Conservation (phyloP, 108 stramenopile genomes). For the Epipyxis sp. region DNA sequence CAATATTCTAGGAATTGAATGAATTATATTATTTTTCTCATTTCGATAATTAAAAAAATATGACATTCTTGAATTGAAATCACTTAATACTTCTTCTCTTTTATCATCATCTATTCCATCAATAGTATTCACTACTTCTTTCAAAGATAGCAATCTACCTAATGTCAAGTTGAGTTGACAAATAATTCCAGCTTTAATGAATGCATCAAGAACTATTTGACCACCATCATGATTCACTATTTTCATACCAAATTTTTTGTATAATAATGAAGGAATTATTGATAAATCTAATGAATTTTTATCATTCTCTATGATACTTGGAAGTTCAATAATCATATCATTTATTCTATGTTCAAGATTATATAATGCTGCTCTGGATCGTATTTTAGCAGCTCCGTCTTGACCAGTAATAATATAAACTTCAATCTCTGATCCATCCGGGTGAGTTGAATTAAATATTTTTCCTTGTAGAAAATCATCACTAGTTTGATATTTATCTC, state of each 20-base stretch:
- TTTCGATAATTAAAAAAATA: too few relatives aligned
- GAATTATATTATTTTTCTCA: too few relatives aligned
- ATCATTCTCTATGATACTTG: neutral
- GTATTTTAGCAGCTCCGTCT: neutral
- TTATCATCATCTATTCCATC: too few relatives aligned
- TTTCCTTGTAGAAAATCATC: neutral
- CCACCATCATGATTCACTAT: conserved; percentile 12
- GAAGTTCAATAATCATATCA: neutral
- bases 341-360: neutral
- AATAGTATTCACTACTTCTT: neutral
- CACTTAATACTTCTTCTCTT: too few relatives aligned
- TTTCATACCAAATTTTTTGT: neutral
- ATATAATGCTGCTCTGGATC: neutral
- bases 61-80: too few relatives aligned
- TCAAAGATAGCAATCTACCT: neutral
- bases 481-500: neutral
- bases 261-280: neutral
- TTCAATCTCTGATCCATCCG: neutral
- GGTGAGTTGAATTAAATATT: neutral
- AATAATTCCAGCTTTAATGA: neutral
- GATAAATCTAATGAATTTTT: neutral
- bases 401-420: neutral
- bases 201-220: neutral
- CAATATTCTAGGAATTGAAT: too few relatives aligned
- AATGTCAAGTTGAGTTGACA: conserved; percentile 3